These are phyloP conservation scores for Aspergillus affinis DNA, from an alignment of 495 filamentous ascomycete species.

Conservation along the genomic window DNA sequence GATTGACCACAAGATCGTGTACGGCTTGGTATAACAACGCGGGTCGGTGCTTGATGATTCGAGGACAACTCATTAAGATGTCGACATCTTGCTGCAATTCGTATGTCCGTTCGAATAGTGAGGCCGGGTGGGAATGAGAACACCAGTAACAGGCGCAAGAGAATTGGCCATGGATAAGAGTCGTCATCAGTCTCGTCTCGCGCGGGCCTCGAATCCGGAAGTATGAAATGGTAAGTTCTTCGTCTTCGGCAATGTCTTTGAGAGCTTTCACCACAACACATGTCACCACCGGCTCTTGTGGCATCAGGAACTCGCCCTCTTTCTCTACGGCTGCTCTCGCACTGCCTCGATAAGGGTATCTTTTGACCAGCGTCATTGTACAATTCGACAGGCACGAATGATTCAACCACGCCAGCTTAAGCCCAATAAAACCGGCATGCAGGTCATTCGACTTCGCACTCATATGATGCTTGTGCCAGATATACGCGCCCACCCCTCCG, in stretches of 20 bases:
- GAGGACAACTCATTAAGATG: background rate
- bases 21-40: slow-evolving; percentile 10
- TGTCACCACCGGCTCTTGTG: background rate
- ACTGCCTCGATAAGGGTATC: slow-evolving; percentile 1
- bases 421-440: slow-evolving; percentile 11
- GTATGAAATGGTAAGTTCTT: slow-evolving; percentile 30
- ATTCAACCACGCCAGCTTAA: slow-evolving; percentile 20
- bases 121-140: background rate
- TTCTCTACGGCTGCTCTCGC: background rate
- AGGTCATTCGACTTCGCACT: slow-evolving; percentile 1
- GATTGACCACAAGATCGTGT: slow-evolving; percentile 1
- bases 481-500: background rate
- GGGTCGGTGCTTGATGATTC: slow-evolving; percentile 8
- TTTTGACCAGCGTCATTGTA: slow-evolving; percentile 1
- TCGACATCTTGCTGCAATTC: slow-evolving; percentile 2
- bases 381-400: slow-evolving; percentile 22
- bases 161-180: background rate
- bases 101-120: slow-evolving; percentile 1
- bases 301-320: background rate
- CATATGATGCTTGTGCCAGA: slow-evolving; percentile 15
- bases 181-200: background rate
- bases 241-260: slow-evolving; percentile 18
- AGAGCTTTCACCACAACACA: slow-evolving; percentile 11
- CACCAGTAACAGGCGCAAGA: slow-evolving; percentile 16
- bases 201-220: background rate